phyloP scores from a whole-genome alignment of 495 filamentous ascomycete genomes.

The Lasiosphaeriaceae sp. region DNA sequence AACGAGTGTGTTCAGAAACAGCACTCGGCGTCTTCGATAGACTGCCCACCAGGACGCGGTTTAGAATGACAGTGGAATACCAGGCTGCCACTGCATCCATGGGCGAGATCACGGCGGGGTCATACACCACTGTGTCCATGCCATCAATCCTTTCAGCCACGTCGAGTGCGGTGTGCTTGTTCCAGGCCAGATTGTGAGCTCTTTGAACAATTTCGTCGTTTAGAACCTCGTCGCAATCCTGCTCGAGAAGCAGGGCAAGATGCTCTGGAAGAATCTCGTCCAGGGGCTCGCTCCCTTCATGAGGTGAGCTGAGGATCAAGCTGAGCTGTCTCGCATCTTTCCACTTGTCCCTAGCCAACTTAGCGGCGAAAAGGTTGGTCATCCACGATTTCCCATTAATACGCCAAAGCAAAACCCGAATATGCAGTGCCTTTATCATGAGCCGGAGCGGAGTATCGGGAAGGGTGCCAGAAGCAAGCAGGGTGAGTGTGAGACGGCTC shows the following conservation, averaged over 20 bases:
- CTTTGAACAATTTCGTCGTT: slow-evolving; percentile 73
- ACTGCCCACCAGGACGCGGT: slow-evolving; percentile 61
- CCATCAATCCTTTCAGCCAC: slow-evolving; percentile 59
- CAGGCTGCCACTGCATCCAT: slow-evolving; percentile 88
- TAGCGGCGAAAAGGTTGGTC: slow-evolving; percentile 48
- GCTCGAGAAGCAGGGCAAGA: slow-evolving; percentile 65
- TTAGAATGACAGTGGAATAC: slow-evolving; percentile 77
- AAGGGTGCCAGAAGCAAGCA: slow-evolving; percentile 84
- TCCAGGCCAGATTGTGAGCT: slow-evolving; percentile 89
- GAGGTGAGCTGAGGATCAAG: slow-evolving; percentile 50
- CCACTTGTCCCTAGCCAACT: slow-evolving; percentile 74
- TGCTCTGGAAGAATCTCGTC: slow-evolving; percentile 71
- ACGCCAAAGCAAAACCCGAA: slow-evolving; percentile 82
- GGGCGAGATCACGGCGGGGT: slow-evolving; percentile 79
- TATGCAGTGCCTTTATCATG: slow-evolving; percentile 90
- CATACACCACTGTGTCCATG: slow-evolving; percentile 81
- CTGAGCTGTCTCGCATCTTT: slow-evolving; percentile 68
- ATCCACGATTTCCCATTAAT: slow-evolving; percentile 37
- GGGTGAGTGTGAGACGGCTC: slow-evolving; percentile 78
- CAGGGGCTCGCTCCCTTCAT: slow-evolving; percentile 37
- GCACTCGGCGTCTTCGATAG: slow-evolving; percentile 41
- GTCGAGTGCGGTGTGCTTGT: slow-evolving; percentile 65
- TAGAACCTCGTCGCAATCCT: slow-evolving; percentile 77
- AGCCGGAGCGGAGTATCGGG: slow-evolving; percentile 78
- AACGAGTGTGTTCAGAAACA: slow-evolving; percentile 30